Percentiles rank a stretch among this genome's conserved stretches.
These are phyloP conservation scores for Artomyces pyxidatus DNA, from an alignment of 768 basidiomycete genomes.

Conservation along the genomic window DNA sequence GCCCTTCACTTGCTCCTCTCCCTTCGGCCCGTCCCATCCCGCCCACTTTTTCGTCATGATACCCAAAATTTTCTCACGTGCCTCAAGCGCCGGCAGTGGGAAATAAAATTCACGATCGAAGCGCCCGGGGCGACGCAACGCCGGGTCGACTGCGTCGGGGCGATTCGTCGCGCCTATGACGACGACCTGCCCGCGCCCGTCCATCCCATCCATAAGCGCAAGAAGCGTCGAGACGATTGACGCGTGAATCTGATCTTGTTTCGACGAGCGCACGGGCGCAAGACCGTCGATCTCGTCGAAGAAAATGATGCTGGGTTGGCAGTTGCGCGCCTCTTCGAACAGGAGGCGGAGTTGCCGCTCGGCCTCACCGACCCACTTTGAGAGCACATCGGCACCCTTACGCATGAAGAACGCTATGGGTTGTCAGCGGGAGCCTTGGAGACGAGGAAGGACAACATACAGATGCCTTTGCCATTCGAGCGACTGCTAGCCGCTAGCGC, in stretches of 20 bases:
- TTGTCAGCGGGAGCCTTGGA: not conserved
- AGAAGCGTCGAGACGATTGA: conserved; percentile 94
- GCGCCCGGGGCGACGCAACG: conserved; percentile 84
- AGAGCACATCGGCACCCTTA: conserved; percentile 95
- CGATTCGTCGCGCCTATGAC: conserved; percentile 98
- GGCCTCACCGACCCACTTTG: conserved; percentile 99
- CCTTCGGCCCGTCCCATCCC: conserved; percentile 58
- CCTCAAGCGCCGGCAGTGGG: conserved; percentile 76
- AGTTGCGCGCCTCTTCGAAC: conserved; percentile 90
- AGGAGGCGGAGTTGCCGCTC: conserved; percentile 91
- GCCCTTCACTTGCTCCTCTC: conserved; percentile 45
- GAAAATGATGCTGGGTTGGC: conserved; percentile 96
- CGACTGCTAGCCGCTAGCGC: conserved; percentile 91
- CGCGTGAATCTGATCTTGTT: conserved; percentile 98
- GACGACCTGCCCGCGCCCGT: conserved; percentile 92
- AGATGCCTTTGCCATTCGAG: conserved; percentile 78
- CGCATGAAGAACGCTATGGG: conserved; percentile 95
- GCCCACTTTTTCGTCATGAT: conserved; percentile 92
- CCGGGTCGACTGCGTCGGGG: conserved; percentile 97
- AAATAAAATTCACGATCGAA: conserved; percentile 99
- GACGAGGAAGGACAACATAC: conserved; percentile 39
- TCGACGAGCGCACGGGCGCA: conserved; percentile 95
- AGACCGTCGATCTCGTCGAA: conserved; percentile 99
- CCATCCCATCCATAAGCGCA: conserved; percentile 99
- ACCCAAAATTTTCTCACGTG: conserved; percentile 77